Percentiles rank a stretch among this genome's conserved stretches.
These are phyloP conservation scores for Emergomyces africanus DNA, from an alignment of 2,329 filamentous ascomycete species.

Conservation along the genomic window DNA sequence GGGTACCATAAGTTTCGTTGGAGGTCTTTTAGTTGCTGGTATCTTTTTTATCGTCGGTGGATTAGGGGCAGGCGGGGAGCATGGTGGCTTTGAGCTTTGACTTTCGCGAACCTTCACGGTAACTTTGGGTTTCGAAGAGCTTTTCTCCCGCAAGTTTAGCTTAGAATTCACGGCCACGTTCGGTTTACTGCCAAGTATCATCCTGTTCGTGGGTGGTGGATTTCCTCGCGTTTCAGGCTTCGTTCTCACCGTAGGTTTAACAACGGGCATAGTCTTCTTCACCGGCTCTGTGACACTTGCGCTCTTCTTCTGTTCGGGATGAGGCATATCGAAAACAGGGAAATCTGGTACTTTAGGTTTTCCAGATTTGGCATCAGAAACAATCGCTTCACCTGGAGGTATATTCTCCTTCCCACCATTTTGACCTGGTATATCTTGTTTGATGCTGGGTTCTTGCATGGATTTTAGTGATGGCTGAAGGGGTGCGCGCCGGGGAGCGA, in stretches of 20 bases:
- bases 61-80: neutral
- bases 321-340: slow-evolving; percentile 6
- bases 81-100: neutral
- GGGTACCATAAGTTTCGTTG: slow-evolving; percentile 21
- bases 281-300: slow-evolving; percentile 1
- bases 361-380: slow-evolving; percentile 9
- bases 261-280: neutral
- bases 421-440: slow-evolving; percentile 37
- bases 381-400: slow-evolving; percentile 33
- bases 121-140: neutral
- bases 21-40: slow-evolving; percentile 4
- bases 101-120: neutral
- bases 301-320: slow-evolving; percentile 20
- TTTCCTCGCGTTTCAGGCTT: slow-evolving; percentile 5
- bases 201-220: slow-evolving; percentile 6
- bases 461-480: slow-evolving; percentile 32
- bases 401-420: slow-evolving; percentile 52
- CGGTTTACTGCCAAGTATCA: slow-evolving; percentile 9
- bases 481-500: slow-evolving; percentile 27
- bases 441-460: slow-evolving; percentile 29
- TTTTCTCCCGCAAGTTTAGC: slow-evolving; percentile 1
- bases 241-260: neutral
- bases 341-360: slow-evolving; percentile 9
- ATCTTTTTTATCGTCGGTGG: slow-evolving; percentile 8
- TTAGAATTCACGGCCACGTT: slow-evolving; percentile 2